Conservation (phyloP, 1,139 yeast genomes). For the Debaryomyces robertsiae region DNA sequence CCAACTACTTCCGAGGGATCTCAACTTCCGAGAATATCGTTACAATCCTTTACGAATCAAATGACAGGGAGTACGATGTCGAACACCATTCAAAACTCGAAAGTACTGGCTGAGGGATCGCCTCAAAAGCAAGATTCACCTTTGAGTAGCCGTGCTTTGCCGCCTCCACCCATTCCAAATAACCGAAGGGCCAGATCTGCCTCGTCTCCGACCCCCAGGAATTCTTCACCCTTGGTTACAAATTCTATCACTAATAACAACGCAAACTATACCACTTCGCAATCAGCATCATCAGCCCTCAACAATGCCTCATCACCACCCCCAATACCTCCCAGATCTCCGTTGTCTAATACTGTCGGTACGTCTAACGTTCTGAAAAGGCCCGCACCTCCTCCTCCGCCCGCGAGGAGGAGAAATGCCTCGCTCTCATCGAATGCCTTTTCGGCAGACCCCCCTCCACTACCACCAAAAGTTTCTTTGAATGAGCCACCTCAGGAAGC, state of each 20-base stretch:
- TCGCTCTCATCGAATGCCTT: constrained; percentile 17
- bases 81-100: constrained; percentile 41
- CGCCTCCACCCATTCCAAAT: constrained; percentile 45
- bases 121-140: constrained; percentile 29
- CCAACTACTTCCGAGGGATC: constrained; percentile 19
- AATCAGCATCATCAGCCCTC: constrained; percentile 9
- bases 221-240: constrained; percentile 18
- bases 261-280: background rate
- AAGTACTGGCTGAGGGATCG: constrained; percentile 19
- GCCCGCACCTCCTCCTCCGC: constrained; percentile 48
- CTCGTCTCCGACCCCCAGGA: constrained; percentile 47
- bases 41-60: constrained; percentile 47
- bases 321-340: constrained; percentile 21
- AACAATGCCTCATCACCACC: constrained; percentile 19
- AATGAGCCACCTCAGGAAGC: background rate
- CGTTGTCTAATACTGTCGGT: constrained; percentile 4
- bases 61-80: constrained; percentile 47
- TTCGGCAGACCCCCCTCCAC: constrained; percentile 26
- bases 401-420: constrained; percentile 37
- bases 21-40: constrained; percentile 31
- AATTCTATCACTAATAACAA: constrained; percentile 1
- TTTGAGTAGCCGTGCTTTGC: constrained; percentile 30
- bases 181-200: constrained; percentile 42
- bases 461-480: constrained; percentile 36
- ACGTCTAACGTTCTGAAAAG: constrained; percentile 13